Percentiles rank a stretch among this genome's conserved stretches.
Evolutionary conservation across 495 filamentous ascomycete species (phyloP).

Genomic region (Penicillium argentinense): DNA sequence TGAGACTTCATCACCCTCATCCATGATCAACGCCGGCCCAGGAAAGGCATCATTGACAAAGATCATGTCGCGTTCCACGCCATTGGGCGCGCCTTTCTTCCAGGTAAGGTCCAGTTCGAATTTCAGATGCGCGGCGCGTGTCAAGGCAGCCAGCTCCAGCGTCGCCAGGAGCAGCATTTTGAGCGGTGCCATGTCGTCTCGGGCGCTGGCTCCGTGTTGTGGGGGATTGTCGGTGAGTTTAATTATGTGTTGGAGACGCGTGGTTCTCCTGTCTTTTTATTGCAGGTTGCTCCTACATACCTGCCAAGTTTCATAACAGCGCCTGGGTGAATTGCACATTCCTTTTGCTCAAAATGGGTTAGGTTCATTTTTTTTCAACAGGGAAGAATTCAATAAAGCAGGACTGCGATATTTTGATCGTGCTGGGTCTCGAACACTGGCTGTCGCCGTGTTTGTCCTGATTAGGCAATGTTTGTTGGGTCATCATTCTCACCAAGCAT

Average conservation of each 20-base stretch:
- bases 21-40: slow-evolving; percentile 51
- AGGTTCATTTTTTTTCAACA: too few species aligned
- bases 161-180: not conserved
- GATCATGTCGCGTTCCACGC: slow-evolving; percentile 41
- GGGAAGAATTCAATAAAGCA: too few species aligned
- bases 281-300: not conserved
- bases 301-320: not conserved
- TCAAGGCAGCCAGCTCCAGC: not conserved
- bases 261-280: not conserved
- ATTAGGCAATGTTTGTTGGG: too few species aligned
- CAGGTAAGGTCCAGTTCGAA: slow-evolving; percentile 35
- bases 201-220: not conserved
- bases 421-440: too few species aligned
- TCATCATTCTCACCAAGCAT: too few species aligned
- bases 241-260: not conserved
- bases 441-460: too few species aligned
- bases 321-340: not conserved
- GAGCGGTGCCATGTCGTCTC: not conserved
- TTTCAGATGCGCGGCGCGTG: slow-evolving; percentile 12
- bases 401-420: too few species aligned
- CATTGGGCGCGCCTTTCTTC: slow-evolving; percentile 38
- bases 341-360: not conserved
- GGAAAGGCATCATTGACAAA: slow-evolving; percentile 59
- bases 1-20: slow-evolving; percentile 56
- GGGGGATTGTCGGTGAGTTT: not conserved